A percentile compares a stretch with the other conserved stretches of the same genome.
These are phyloP conservation scores for Astrothelium macrocarpum DNA, from an alignment of 495 filamentous ascomycete genomes.

Conservation along the genomic window DNA sequence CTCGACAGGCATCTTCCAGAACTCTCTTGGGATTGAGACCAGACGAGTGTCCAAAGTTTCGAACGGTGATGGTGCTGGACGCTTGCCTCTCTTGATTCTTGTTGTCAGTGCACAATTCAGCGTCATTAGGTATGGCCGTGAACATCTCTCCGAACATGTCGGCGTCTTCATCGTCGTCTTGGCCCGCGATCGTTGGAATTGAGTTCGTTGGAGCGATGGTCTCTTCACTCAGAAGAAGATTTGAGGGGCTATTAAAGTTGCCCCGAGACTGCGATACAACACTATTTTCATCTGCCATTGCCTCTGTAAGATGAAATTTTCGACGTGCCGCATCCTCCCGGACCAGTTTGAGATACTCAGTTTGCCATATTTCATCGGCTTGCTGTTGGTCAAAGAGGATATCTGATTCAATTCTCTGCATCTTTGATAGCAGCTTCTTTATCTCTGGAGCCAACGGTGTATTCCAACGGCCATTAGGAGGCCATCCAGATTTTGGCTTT, in stretches of 20 bases:
- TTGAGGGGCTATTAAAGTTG: neutral
- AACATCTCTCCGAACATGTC: constrained; percentile 64
- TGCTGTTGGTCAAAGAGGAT: constrained; percentile 72
- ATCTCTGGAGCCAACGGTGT: constrained; percentile 38
- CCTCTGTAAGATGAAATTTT: constrained; percentile 18
- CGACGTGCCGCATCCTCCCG: constrained; percentile 39
- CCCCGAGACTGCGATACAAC: neutral
- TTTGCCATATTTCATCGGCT: constrained; percentile 66
- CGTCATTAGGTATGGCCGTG: constrained; percentile 28
- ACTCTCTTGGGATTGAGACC: constrained; percentile 61
- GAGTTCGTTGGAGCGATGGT: constrained; percentile 41
- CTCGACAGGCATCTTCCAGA: constrained; percentile 78
- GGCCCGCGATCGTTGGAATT: constrained; percentile 38
- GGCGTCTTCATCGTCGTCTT: no score
- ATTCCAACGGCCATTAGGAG: constrained; percentile 20
- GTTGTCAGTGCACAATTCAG: constrained; percentile 30
- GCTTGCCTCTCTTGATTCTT: neutral
- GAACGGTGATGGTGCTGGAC: constrained; percentile 42
- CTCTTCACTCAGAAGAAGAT: constrained; percentile 27
- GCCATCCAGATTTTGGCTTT: constrained; percentile 29
- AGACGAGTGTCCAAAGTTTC: constrained; percentile 75
- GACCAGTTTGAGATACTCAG: constrained; percentile 55
- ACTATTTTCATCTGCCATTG: neutral
- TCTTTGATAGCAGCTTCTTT: constrained; percentile 55
- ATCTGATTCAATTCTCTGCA: constrained; percentile 71